These are phyloP conservation scores for Corymbia calophylla DNA, from an alignment of 441 rosid species.

Conservation along the genomic window DNA sequence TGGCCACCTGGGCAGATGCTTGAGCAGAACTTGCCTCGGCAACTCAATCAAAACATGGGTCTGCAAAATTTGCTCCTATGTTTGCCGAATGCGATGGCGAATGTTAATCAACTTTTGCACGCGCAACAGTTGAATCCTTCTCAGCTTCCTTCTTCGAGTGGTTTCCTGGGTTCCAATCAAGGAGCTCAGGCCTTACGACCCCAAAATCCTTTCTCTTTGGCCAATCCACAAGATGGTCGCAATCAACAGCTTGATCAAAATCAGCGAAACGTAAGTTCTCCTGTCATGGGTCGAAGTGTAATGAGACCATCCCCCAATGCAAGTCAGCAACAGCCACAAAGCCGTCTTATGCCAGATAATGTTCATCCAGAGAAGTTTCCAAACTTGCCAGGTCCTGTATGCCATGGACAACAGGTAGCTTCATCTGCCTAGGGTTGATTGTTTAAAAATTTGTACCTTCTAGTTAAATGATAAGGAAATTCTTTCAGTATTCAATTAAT, in stretches of 20 bases:
- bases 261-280: constrained; percentile 30
- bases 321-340: constrained; percentile 23
- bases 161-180: constrained; percentile 1
- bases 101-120: constrained; percentile 28
- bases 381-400: background rate
- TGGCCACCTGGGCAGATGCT: constrained; percentile 25
- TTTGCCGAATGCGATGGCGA: constrained; percentile 30
- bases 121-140: constrained; percentile 19
- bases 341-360: constrained; percentile 11
- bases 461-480: background rate
- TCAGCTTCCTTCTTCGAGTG: constrained; percentile 11
- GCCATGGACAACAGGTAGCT: background rate
- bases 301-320: constrained; percentile 1
- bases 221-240: constrained; percentile 28
- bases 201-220: constrained; percentile 24
- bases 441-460: background rate
- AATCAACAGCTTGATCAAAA: constrained; percentile 29
- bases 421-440: background rate
- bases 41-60: constrained; percentile 23
- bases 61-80: constrained; percentile 19
- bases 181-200: constrained; percentile 1
- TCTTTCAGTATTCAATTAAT: background rate
- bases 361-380: background rate
- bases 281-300: constrained; percentile 12
- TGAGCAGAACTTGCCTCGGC: constrained; percentile 23